Base-by-base conservation (phyloP, 192 early-diverging fungal genomes). In the Coemansia sp. region DNA sequence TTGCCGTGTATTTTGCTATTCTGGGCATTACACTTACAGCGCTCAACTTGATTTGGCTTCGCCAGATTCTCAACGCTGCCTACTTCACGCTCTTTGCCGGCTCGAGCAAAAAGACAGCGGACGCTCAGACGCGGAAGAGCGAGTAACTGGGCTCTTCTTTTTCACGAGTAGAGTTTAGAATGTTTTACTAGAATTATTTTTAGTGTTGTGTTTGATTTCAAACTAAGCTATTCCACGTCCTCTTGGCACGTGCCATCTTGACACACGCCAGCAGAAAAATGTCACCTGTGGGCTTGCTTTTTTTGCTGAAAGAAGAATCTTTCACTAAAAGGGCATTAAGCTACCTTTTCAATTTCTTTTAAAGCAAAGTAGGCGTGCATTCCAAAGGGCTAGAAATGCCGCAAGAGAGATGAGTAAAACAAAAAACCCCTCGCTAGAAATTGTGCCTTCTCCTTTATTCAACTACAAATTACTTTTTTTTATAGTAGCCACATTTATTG, bases 21-120 rank as follows among this genome's bases (percentile, higher is more conserved):
- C 59, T 81, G 35, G 79, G 79, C 4, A 20, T 76, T 6, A 69
- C 79, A 27, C 40, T 81, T 29, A 81, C 73, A 0, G 25, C 45
- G 12, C 73, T 81, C 3, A 81, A 81, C 31, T 3, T 64, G 14
- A 81, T 81, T 24, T 81, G 79, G 79, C 47, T 81, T n/a, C 65
- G 74, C 0, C 73, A 81, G 32, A 81, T 81, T 19, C 8, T 71
- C 22, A 56, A 54, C 11, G 73, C 73, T 11, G 70, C 73, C 1
- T 72, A 71, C 41, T 73, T 76, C 64, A 81, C 66, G 47, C 35
- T 80, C 17, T 66, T 37, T 20, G 35, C 12, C 9, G 19, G 20
- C 5, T 14, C 24, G 17, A 65, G 45, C 31, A 37, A 22, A 25
- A 35, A n/a, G 27, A 35, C 12, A 43, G 56, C n/a, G 29, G 54